phyloP scores from a whole-genome alignment of 1,139 yeast species.

The Yamadazyma triangularis region DNA sequence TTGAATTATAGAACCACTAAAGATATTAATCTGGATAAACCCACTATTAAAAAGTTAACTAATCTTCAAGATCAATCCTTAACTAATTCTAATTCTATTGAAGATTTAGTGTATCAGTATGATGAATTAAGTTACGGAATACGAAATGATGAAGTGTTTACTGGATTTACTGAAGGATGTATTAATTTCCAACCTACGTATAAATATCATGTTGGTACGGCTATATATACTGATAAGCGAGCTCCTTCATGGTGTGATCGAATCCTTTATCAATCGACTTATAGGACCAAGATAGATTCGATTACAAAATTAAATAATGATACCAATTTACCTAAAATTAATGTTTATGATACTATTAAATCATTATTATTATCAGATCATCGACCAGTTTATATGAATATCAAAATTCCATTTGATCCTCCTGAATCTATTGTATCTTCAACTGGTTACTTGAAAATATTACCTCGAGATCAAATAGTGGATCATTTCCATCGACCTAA shows the following conservation, averaged over 20 bases:
- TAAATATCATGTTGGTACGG: conserved; percentile 52
- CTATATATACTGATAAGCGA: conserved; percentile 53
- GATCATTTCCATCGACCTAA: conserved; percentile 16
- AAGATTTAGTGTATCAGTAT: conserved; percentile 23
- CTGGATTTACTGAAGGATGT: conserved; percentile 60
- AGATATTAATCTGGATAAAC: conserved; percentile 13
- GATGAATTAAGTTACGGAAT: conserved; percentile 61
- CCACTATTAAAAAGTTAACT: conserved; percentile 15
- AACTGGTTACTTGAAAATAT: conserved; percentile 37
- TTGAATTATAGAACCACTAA: conserved; percentile 67
- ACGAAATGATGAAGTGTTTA: conserved; percentile 42
- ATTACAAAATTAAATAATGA: conserved; percentile 2
- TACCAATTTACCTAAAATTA: conserved; percentile 21
- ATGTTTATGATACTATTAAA: conserved; percentile 37
- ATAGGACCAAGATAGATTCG: conserved; percentile 15
- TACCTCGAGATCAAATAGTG: conserved; percentile 24
- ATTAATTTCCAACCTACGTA: conserved; percentile 72
- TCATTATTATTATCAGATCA: conserved; percentile 36
- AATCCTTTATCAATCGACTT: conserved; percentile 53
- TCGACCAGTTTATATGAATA: conserved; percentile 40
- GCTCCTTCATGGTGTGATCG: conserved; percentile 91
- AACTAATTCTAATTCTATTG: conserved; percentile 11
- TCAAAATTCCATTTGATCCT: conserved; percentile 38
- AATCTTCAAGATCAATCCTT: conserved; percentile 22
- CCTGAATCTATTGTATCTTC: conserved; percentile 39